Base-by-base conservation (phyloP, 192 early-diverging fungal species). In the Spinellus fusiger region DNA sequence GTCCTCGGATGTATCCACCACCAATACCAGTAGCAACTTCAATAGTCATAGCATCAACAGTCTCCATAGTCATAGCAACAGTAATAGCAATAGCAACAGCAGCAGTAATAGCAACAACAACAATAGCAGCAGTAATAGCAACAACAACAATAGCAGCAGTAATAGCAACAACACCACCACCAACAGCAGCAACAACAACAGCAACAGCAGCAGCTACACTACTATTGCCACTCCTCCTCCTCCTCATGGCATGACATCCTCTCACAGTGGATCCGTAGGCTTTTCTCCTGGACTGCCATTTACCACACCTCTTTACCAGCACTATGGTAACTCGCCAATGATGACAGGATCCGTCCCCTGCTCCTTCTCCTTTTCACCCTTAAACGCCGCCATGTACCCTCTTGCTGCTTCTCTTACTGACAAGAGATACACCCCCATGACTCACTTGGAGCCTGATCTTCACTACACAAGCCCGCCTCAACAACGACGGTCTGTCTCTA, bases 151-250 rank as follows among this genome's bases (percentile, higher is more conserved):
- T 44, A 38, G 58, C 9, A 46, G 61, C 16, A 22, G 58, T 23
- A 20, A 27, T 49, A 59, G 54, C 18, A 16, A 0, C 52, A 37
- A 5, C 35, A 37, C 35, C 26, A 28, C 8, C 28, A 37, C 65
- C 73, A 47, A 60, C 59, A 65, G 56, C 62, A 64, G 40, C 62
- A 56, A 47, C 72, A 66, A 22, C 62, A 65, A 27, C 61, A 71
- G 27, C 69, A 62, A 31, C 54, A 59, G 22, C 49, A 47, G 49
- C 54, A 66, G 38, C 29, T 58, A 37, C 58, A 35, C 26, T 27
- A 26, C 20, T 33, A 20, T 15, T 35, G 26, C 56, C 16, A 28
- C 6, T 27, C 57, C 18, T 15, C 10, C 29, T 15, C 27, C 6
- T 18, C 49, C 31, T 20, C 49, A 65, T 12, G 29, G 50, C 18